Base-by-base conservation (phyloP, 177 flowering plant species). In the Vitis hybrid region DNA sequence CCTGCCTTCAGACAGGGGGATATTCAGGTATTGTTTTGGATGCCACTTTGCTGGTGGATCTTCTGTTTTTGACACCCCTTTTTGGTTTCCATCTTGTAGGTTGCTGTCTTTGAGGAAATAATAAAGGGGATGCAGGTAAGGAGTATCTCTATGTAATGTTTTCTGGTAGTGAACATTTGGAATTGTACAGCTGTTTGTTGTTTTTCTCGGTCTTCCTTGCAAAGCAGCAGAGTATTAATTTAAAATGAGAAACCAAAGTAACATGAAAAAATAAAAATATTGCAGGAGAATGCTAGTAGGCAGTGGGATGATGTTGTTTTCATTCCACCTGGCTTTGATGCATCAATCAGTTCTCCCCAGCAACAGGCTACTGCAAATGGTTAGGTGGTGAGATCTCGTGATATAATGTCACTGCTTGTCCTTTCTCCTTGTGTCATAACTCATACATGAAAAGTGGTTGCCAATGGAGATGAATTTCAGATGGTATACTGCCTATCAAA, bases 321-420 rank as follows among this genome's bases (percentile, higher is more conserved):
- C 74, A 81, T 94, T 24, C 98, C 97, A 67, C 98, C 98, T 35
- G 97, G 98, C 64, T 88, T 91, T 67, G 97, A 94, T 76, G 84
- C 88, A 71, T 81, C 92, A 21, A 74, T 86, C 57, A 79, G 66
- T 71, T 78, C 84, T 8, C 66, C 73, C 35, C 75, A 70, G 80
- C 68, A 71, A 46, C 62, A 56, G 55, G 56, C 63, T 62, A 54
- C 30, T 35, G 3, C 6, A 15, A n/a, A 62, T n/a, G 21, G 19
- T 3, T 52, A 14, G 62, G 16, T 19, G 67, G 24, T 4, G 1
- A 7, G 27, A 5, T 65, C 21, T 24, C 7, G 1, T 19, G 14
- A 11, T 65, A 27, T 65, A 40, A 65, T 65, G 58, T 27, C 11
- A 35, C 67, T 8, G 24, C 13, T 64, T 6, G 19, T 15, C 54